These are phyloP conservation scores for Xylaria polymorpha DNA, from an alignment of 2,329 filamentous ascomycete species.

Conservation along the genomic window DNA sequence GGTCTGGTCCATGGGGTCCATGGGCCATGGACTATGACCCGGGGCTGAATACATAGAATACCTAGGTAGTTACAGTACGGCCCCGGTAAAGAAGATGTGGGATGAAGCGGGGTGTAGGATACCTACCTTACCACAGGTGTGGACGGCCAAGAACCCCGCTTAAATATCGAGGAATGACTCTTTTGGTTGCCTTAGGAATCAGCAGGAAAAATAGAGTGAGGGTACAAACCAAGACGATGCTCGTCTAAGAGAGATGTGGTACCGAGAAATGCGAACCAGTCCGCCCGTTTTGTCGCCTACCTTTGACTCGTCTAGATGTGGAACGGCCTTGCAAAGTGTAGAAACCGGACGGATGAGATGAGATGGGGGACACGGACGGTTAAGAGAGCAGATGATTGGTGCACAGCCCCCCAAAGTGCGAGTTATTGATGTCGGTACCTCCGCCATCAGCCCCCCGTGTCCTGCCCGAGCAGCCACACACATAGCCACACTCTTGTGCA, in stretches of 20 bases:
- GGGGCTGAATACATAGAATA: neutral
- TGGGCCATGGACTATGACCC: neutral
- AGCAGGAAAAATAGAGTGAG: neutral
- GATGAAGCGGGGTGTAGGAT: slow-evolving; percentile 6
- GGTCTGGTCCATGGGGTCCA: neutral
- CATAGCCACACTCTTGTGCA: neutral
- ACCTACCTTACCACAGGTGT: neutral
- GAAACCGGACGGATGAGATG: slow-evolving; percentile 10
- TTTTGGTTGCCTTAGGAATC: slow-evolving; percentile 13
- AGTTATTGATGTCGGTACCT: neutral
- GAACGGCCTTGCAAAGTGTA: slow-evolving; percentile 19
- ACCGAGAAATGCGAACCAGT: slow-evolving; percentile 9
- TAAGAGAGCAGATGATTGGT: slow-evolving; percentile 5
- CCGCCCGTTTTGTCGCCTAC: neutral
- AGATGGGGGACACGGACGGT: neutral
- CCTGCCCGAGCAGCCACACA: neutral
- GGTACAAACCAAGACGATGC: neutral
- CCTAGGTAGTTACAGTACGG: no score
- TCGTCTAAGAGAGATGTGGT: slow-evolving; percentile 11
- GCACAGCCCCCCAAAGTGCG: slow-evolving; percentile 26
- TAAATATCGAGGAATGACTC: slow-evolving; percentile 17
- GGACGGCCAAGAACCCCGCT: slow-evolving; percentile 10
- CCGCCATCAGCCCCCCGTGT: slow-evolving; percentile 5
- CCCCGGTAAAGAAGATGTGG: neutral
- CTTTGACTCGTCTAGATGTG: no score